Conservation (phyloP, 2,329 filamentous ascomycete genomes). For the Ophiostoma triangulosporum region DNA sequence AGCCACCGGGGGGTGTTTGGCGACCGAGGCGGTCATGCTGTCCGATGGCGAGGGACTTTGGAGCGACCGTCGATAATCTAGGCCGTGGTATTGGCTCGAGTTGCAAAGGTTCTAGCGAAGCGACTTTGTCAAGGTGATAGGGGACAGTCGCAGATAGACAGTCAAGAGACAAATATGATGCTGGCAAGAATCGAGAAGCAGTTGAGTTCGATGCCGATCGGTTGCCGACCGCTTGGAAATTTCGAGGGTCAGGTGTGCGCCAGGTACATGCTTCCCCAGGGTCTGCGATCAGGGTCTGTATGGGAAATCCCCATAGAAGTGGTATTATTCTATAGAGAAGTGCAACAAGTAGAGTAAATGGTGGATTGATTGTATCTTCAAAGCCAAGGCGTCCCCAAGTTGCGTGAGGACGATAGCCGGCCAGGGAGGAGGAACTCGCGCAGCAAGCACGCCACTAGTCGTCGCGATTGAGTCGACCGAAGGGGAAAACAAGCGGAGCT, state of each 20-base stretch:
- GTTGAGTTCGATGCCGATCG: neutral
- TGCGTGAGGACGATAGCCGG: too few relatives aligned
- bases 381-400: too few relatives aligned
- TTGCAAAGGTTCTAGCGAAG: neutral
- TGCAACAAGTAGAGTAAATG: too few relatives aligned
- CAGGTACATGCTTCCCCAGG: slow-evolving; percentile 7
- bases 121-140: neutral
- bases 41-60: too few relatives aligned
- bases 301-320: too few relatives aligned
- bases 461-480: neutral
- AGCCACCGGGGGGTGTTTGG: slow-evolving; percentile 29
- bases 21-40: slow-evolving; percentile 27
- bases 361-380: too few relatives aligned
- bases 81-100: neutral
- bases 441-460: too few relatives aligned
- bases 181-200: too few relatives aligned
- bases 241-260: neutral
- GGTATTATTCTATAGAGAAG: too few relatives aligned
- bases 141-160: neutral
- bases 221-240: slow-evolving; percentile 1
- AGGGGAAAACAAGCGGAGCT: neutral
- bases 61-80: too few relatives aligned
- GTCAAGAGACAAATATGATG: neutral
- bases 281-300: slow-evolving; percentile 2
- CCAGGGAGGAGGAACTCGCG: too few relatives aligned